These are phyloP conservation scores for Paspalum vaginatum DNA, from an alignment of 176 grass and related monocot species.

Conservation along the genomic window DNA sequence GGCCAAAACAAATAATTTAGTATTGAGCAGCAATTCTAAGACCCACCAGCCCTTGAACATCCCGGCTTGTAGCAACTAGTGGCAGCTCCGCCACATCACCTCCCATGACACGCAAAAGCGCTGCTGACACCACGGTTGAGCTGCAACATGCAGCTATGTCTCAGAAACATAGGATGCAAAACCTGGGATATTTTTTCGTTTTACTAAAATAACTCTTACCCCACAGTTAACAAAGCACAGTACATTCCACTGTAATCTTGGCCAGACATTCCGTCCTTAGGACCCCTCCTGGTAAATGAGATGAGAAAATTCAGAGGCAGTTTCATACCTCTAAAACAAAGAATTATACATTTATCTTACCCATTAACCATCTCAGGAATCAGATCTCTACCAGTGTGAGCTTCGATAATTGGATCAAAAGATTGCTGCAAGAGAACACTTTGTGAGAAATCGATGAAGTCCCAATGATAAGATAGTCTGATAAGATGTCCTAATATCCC, in stretches of 20 bases:
- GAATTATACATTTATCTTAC: constrained; percentile 46
- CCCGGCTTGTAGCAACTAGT: constrained; percentile 86
- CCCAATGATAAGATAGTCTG: constrained; percentile 9
- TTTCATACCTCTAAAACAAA: background rate
- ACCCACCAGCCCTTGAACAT: constrained; percentile 82
- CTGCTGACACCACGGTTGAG: constrained; percentile 80
- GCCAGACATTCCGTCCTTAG: constrained; percentile 61
- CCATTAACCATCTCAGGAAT: constrained; percentile 93
- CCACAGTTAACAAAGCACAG: constrained; percentile 74
- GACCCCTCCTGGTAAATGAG: constrained; percentile 51
- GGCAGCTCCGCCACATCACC: constrained; percentile 83
- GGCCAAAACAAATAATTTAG: background rate
- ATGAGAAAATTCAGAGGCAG: constrained; percentile 24
- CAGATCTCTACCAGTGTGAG: constrained; percentile 59
- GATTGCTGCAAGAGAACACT: constrained; percentile 66
- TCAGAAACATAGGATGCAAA: constrained; percentile 8
- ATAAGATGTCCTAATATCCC: background rate
- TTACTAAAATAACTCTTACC: constrained; percentile 54
- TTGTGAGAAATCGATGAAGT: constrained; percentile 17
- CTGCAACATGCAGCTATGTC: constrained; percentile 41
- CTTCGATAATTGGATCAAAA: constrained; percentile 93
- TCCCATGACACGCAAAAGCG: constrained; percentile 87
- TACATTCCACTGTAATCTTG: constrained; percentile 99
- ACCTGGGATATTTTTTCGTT: constrained; percentile 13
- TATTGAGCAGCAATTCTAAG: background rate